Evolutionary conservation across 768 basidiomycete species (phyloP).

Genomic region (Boletus huronensis): DNA sequence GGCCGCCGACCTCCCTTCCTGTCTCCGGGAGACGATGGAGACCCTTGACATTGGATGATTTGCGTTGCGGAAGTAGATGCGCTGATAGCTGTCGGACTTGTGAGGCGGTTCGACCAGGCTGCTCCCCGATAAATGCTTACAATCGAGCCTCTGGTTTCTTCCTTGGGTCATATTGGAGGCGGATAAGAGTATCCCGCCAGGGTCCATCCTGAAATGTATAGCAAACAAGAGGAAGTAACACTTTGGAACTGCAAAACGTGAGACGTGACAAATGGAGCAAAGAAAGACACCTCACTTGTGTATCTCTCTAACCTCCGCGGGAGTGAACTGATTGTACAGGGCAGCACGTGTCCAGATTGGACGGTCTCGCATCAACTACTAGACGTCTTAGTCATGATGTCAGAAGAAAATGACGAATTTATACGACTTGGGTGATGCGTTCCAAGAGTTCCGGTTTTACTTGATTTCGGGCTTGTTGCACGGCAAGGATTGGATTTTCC

Average conservation of each 20-base stretch:
- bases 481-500: slow-evolving; percentile 55
- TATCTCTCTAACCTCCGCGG: slow-evolving; percentile 65
- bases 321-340: slow-evolving; percentile 75
- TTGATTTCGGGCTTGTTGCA: slow-evolving; percentile 55
- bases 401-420: not conserved
- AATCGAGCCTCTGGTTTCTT: slow-evolving; percentile 67
- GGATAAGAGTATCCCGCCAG: slow-evolving; percentile 85
- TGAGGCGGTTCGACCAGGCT: not conserved
- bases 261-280: not conserved
- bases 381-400: slow-evolving; percentile 7
- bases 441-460: slow-evolving; percentile 53
- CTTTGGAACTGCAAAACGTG: slow-evolving; percentile 59
- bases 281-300: slow-evolving; percentile 54
- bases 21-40: slow-evolving; percentile 66
- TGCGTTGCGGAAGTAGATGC: slow-evolving; percentile 85
- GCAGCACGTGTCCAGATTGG: slow-evolving; percentile 90
- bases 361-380: slow-evolving; percentile 67
- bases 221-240: slow-evolving; percentile 72
- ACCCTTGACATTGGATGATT: slow-evolving; percentile 77
- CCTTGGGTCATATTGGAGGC: slow-evolving; percentile 88
- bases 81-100: slow-evolving; percentile 72
- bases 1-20: slow-evolving; percentile 38
- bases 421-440: slow-evolving; percentile 49
- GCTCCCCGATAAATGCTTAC: slow-evolving; percentile 44
- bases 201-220: slow-evolving; percentile 95